Evolutionary conservation across 345 rosid species (phyloP).

Genomic region (Punica granatum): DNA sequence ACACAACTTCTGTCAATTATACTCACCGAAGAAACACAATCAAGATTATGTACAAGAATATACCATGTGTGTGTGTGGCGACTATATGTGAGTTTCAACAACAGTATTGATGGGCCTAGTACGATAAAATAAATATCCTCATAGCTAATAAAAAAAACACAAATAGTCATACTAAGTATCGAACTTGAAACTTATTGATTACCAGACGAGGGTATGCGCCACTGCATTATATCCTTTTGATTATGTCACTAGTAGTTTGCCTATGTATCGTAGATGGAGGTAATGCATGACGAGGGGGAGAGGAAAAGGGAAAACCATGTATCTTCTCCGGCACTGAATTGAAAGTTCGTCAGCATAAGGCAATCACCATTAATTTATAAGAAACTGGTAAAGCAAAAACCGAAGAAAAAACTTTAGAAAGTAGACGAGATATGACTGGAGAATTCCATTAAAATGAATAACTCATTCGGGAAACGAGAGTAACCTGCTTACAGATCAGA

Average conservation of each 20-base stretch:
- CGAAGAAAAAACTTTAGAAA: too few species aligned
- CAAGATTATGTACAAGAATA: background rate
- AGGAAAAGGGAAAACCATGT: too few species aligned
- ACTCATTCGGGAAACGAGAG: too few species aligned
- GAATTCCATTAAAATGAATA: too few species aligned
- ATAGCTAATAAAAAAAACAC: background rate
- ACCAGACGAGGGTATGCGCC: too few species aligned
- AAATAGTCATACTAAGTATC: too few species aligned
- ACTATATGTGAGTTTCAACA: too few species aligned
- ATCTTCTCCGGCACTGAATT: background rate
- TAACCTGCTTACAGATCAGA: background rate
- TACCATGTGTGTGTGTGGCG: background rate
- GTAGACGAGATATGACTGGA: too few species aligned
- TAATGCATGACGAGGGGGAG: too few species aligned
- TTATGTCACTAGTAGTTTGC: background rate
- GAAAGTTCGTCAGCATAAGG: background rate
- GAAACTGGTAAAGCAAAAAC: background rate
- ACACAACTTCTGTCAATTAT: background rate
- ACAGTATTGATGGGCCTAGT: background rate
- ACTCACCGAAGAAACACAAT: background rate
- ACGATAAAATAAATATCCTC: background rate
- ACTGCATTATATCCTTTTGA: too few species aligned
- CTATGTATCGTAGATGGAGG: background rate
- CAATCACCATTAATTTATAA: background rate
- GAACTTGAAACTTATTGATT: too few species aligned